A percentile compares a stretch with the other conserved stretches of the same genome.
Conservation (phyloP, 1,284 basidiomycete genomes). For the Xanthoconium separans region DNA sequence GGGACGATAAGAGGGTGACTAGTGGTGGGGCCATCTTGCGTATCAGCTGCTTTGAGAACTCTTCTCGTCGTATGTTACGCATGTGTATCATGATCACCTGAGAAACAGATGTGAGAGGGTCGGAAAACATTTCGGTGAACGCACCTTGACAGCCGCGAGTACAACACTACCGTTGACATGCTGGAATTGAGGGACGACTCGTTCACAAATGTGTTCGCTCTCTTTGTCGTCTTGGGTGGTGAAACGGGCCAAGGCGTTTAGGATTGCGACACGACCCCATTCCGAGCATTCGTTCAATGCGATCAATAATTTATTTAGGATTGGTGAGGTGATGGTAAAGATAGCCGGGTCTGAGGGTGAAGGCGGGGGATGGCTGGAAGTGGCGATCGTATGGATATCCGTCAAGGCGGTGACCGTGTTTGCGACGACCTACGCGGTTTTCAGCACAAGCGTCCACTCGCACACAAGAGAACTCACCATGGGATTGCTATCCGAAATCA, state of each 20-base stretch:
- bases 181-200: slow-evolving; percentile 98
- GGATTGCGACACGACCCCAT: slow-evolving; percentile 94
- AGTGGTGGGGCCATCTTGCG: slow-evolving; percentile 98
- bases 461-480: slow-evolving; percentile 63
- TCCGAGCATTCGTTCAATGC: slow-evolving; percentile 98
- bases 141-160: slow-evolving; percentile 89
- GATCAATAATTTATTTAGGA: slow-evolving; percentile 89
- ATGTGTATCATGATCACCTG: slow-evolving; percentile 98
- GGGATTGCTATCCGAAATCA: slow-evolving; percentile 94
- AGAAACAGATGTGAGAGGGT: not conserved
- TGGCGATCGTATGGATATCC: slow-evolving; percentile 83
- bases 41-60: slow-evolving; percentile 83
- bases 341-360: slow-evolving; percentile 63
- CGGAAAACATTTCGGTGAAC: slow-evolving; percentile 18
- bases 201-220: slow-evolving; percentile 97
- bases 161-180: slow-evolving; percentile 96
- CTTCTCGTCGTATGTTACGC: slow-evolving; percentile 79
- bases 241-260: slow-evolving; percentile 87
- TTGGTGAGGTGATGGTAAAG: slow-evolving; percentile 79
- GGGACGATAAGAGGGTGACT: slow-evolving; percentile 74
- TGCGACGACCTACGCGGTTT: slow-evolving; percentile 76
- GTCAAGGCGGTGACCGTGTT: slow-evolving; percentile 93
- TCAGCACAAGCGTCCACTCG: not conserved
- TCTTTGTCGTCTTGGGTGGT: slow-evolving; percentile 85
- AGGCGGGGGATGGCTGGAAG: slow-evolving; percentile 46